Evolutionary conservation across 306 rosid species (phyloP).

Genomic region (Castanopsis chinensis): DNA sequence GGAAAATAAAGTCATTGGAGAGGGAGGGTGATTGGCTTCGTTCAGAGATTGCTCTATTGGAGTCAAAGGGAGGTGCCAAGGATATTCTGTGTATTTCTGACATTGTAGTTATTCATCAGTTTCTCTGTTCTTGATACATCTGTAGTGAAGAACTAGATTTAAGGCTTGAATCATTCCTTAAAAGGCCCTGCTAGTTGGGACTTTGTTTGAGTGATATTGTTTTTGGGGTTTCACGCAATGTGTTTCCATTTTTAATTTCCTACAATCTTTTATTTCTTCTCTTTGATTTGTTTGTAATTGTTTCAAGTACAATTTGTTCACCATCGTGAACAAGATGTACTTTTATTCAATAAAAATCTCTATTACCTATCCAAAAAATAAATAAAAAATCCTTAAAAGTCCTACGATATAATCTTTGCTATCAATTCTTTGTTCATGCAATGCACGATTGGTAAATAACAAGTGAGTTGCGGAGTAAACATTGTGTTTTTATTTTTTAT

Average conservation of each 20-base stretch:
- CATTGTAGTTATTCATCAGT: constrained; percentile 2
- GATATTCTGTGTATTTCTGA: constrained; percentile 10
- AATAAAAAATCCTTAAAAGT: too few species aligned
- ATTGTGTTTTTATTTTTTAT: neutral
- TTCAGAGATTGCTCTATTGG: constrained; percentile 84
- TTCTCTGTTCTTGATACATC: neutral
- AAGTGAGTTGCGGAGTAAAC: neutral
- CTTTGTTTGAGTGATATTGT: too few species aligned
- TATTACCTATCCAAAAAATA: too few species aligned
- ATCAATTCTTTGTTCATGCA: constrained; percentile 2
- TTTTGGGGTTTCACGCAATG: too few species aligned
- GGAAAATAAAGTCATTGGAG: constrained; percentile 76
- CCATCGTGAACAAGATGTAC: too few species aligned
- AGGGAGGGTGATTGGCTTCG: constrained; percentile 74
- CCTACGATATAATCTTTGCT: constrained; percentile 6
- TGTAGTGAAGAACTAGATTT: neutral
- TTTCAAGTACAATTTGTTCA: too few species aligned
- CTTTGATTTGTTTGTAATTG: too few species aligned
- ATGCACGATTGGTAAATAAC: constrained; percentile 1
- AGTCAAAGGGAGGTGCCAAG: constrained; percentile 72
- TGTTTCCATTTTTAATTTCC: too few species aligned
- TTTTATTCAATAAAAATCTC: too few species aligned
- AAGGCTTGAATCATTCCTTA: constrained; percentile 14
- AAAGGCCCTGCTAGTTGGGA: neutral
- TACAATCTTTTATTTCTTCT: too few species aligned